Evolutionary conservation across 2,329 filamentous ascomycete genomes (phyloP).

Genomic region (Colletotrichum costaricense): DNA sequence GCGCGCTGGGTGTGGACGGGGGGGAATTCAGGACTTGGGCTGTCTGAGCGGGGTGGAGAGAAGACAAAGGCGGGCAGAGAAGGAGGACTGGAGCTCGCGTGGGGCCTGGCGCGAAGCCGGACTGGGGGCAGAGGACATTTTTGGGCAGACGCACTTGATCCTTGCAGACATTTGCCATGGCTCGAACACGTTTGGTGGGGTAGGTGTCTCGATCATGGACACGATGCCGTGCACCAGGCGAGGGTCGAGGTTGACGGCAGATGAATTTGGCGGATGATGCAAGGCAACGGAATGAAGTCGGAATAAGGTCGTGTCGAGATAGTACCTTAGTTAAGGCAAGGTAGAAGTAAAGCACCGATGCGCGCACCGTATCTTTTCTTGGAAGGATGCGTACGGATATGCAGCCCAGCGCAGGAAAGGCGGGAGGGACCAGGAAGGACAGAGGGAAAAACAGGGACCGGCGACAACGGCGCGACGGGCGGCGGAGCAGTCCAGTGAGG

Average conservation of each 20-base stretch:
- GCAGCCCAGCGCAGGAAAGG: conserved; percentile 5
- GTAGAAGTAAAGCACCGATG: neutral
- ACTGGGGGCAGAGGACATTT: conserved; percentile 20
- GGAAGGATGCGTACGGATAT: conserved; percentile 7
- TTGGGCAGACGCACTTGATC: conserved; percentile 53
- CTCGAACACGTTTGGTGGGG: conserved; percentile 54
- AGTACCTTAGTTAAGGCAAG: neutral
- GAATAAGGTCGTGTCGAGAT: neutral
- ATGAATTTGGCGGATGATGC: conserved; percentile 3
- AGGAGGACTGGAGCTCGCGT: conserved; percentile 36
- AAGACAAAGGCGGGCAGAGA: conserved; percentile 34
- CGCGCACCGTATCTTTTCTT: conserved; percentile 1
- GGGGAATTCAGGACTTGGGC: conserved; percentile 1
- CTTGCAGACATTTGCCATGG: conserved; percentile 60
- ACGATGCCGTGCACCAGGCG: conserved; percentile 21
- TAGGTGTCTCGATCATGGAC: conserved; percentile 54
- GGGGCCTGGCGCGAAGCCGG: conserved; percentile 31
- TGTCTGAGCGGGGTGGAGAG: conserved; percentile 32
- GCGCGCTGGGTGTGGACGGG: conserved; percentile 25
- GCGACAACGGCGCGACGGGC: conserved; percentile 1
- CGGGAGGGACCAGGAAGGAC: neutral
- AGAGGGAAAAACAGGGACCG: neutral
- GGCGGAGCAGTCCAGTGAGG: neutral
- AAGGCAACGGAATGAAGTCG: conserved; percentile 3
- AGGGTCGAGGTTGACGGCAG: no score